Conservation (phyloP, 129 eudicot genomes). For the Glebionis coronaria region DNA sequence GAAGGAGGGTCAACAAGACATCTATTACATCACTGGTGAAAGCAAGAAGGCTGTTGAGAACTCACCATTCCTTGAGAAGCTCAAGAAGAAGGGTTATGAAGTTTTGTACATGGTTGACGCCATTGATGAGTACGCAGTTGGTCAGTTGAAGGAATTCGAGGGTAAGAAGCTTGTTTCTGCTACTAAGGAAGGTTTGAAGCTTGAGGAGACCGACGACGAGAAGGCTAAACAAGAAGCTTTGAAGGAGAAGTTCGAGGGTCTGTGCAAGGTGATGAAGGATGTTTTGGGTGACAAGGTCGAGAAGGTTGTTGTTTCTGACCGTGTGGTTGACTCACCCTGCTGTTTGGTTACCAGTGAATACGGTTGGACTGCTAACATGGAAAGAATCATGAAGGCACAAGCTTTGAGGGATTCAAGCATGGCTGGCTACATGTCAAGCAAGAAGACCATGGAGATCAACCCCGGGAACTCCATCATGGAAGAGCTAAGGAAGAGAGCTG, state of each 20-base stretch:
- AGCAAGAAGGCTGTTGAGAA: slow-evolving; percentile 98
- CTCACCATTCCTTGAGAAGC: slow-evolving; percentile 91
- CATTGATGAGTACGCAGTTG: slow-evolving; percentile 85
- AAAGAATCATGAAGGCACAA: too few relatives aligned
- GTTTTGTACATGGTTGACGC: slow-evolving; percentile 95
- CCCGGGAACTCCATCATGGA: too few relatives aligned
- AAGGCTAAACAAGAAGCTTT: slow-evolving; percentile 60
- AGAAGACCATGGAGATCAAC: too few relatives aligned
- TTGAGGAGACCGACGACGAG: slow-evolving; percentile 83
- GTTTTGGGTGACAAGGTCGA: slow-evolving; percentile 84
- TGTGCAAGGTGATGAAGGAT: slow-evolving; percentile 88
- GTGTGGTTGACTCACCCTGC: slow-evolving; percentile 95
- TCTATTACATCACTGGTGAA: slow-evolving; percentile 88
- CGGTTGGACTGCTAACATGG: slow-evolving; percentile 38
- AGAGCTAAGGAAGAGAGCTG: too few relatives aligned
- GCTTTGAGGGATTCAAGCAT: too few relatives aligned
- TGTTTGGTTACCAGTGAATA: slow-evolving; percentile 97
- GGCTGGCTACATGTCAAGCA: too few relatives aligned
- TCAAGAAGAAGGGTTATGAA: slow-evolving; percentile 83
- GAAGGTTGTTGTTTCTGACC: slow-evolving; percentile 88
- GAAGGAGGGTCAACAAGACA: too few relatives aligned
- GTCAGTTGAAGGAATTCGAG: slow-evolving; percentile 93
- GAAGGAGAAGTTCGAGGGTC: slow-evolving; percentile 74
- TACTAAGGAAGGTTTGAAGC: slow-evolving; percentile 89
- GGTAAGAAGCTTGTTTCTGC: slow-evolving; percentile 94